phyloP scores from a whole-genome alignment of 2,329 filamentous ascomycete genomes.

The Didymella lethalis region DNA sequence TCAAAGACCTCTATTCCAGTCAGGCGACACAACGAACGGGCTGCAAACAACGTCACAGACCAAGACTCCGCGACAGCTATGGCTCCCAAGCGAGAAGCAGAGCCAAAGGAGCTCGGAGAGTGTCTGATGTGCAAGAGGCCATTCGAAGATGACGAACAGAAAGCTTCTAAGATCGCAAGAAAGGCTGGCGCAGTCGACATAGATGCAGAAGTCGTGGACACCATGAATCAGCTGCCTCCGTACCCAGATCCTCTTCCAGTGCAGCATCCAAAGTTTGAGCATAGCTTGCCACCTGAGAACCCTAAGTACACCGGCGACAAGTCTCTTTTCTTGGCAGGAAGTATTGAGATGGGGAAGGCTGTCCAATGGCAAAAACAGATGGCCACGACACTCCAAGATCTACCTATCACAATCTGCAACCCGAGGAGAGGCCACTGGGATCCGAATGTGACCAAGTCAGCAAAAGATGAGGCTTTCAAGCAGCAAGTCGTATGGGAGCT shows the following conservation, averaged over 20 bases:
- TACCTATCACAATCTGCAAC: conserved; percentile 65
- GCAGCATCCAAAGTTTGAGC: conserved; percentile 21
- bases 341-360: conserved; percentile 57
- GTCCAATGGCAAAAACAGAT: conserved; percentile 64
- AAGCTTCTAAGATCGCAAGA: not conserved
- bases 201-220: conserved; percentile 31
- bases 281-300: conserved; percentile 27
- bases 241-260: conserved; percentile 10
- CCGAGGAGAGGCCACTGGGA: conserved; percentile 67
- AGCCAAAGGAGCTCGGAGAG: not conserved
- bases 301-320: conserved; percentile 34
- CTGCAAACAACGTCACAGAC: not conserved
- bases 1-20: not conserved
- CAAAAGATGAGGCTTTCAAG: conserved; percentile 54
- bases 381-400: conserved; percentile 48
- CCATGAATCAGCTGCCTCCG: conserved; percentile 27
- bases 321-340: conserved; percentile 67
- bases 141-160: conserved; percentile 10
- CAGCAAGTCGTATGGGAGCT: conserved; percentile 70
- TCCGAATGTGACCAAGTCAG: conserved; percentile 58
- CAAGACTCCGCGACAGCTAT: not conserved
- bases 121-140: conserved; percentile 21
- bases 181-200: conserved; percentile 24
- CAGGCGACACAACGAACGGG: too few species aligned
- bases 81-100: conserved; percentile 3